phyloP scores from a whole-genome alignment of 2,329 filamentous ascomycete genomes.

The Domatiomyces catenatus region DNA sequence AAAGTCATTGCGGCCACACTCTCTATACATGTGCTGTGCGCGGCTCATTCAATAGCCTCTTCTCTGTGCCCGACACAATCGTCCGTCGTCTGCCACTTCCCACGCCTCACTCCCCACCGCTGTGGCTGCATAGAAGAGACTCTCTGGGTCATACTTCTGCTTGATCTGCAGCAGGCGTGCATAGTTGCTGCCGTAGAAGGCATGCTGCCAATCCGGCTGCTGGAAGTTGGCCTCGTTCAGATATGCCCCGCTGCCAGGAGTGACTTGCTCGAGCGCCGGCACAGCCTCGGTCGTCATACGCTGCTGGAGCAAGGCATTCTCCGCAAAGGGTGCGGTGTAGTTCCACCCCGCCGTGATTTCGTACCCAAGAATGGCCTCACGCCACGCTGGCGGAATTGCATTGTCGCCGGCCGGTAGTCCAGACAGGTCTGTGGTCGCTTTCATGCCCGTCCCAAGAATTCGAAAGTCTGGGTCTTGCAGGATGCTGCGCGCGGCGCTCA shows the following conservation, averaged over 20 bases:
- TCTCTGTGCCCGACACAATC: too few species aligned
- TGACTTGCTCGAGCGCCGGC: constrained; percentile 20
- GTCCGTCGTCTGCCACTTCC: background rate
- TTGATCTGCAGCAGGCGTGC: constrained; percentile 5
- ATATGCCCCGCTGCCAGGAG: constrained; percentile 23
- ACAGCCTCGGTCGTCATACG: constrained; percentile 31
- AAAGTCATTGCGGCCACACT: too few species aligned
- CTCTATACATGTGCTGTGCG: too few species aligned
- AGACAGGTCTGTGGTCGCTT: background rate
- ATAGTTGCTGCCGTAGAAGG: constrained; percentile 9
- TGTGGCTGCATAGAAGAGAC: constrained; percentile 7
- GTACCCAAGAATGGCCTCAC: constrained; percentile 23
- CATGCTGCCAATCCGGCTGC: constrained; percentile 6
- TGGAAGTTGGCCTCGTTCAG: constrained; percentile 21
- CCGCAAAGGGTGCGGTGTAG: background rate
- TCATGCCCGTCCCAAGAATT: background rate
- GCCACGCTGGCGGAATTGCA: constrained; percentile 22
- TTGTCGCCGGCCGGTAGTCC: constrained; percentile 7
- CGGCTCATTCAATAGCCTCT: too few species aligned
- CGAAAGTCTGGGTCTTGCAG: background rate
- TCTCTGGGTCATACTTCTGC: constrained; percentile 8
- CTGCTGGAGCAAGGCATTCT: constrained; percentile 27
- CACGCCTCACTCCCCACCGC: constrained; percentile 8
- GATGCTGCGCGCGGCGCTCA: background rate
- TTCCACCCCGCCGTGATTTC: constrained; percentile 31